Percentiles rank a stretch among this genome's conserved stretches.
Conservation (phyloP, 257 asterid species). For the Nicotiana undulata region DNA sequence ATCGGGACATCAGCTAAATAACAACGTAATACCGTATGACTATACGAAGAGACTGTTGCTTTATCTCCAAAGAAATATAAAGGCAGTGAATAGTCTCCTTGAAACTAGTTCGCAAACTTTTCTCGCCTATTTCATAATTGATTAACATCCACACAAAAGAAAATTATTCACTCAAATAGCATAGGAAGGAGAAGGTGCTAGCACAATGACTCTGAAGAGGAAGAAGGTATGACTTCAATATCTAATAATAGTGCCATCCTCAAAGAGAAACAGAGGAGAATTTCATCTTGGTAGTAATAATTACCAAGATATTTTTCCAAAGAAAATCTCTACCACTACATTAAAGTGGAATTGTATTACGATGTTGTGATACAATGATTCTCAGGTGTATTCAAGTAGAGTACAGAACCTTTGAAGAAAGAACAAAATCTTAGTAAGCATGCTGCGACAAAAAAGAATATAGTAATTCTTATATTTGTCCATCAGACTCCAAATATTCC, state of each 20-base stretch:
- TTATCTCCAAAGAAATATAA: neutral
- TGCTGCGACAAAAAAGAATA: neutral
- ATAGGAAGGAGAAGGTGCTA: neutral
- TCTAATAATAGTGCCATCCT: neutral
- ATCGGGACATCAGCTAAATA: neutral
- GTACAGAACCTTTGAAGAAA: neutral
- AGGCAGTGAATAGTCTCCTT: neutral
- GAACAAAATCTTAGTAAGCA: neutral
- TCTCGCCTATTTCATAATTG: neutral
- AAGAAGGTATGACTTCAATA: neutral
- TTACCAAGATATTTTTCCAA: neutral
- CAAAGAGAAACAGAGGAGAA: neutral
- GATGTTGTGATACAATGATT: neutral
- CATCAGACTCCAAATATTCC: neutral
- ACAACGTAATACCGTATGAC: neutral
- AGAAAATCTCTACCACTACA: neutral
- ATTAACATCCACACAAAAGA: neutral
- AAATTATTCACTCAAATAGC: neutral
- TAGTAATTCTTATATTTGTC: neutral
- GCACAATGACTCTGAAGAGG: too few species aligned
- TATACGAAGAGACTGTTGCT: neutral
- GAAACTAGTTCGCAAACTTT: neutral
- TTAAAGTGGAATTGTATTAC: neutral
- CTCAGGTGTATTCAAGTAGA: neutral
- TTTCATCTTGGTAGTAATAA: neutral